Base-by-base conservation (phyloP, 441 rosid genomes). In the Gossypium aridum region DNA sequence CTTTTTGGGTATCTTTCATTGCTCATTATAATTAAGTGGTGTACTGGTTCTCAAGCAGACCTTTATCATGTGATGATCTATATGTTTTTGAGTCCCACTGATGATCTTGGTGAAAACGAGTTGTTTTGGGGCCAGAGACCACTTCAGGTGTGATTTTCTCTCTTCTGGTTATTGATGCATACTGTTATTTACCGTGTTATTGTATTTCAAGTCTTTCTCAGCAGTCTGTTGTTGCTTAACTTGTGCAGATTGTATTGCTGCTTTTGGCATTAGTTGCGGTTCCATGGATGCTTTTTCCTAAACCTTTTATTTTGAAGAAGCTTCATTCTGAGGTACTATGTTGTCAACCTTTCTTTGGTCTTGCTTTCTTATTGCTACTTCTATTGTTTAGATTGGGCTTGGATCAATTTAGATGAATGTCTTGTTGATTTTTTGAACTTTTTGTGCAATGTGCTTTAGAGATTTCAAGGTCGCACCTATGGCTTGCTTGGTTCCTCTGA, bases 211-310 rank as follows among this genome's bases (percentile, higher is more conserved):
- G 28, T 79, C 68, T 76, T 39, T 73, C 69, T 26, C 63, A 16
- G 16, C 65, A 34, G 70, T 73, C 55, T 54, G 45, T 71, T 75
- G 61, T 74, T 85, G 56, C 56, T 84, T 22, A 74, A 65, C 62
- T 78, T 76, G 77, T 79, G 86, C 97, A 96, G 99, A 91, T 96
- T 75, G 1, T 93, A 65, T 83, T 96, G 82, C 75, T 96, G 85
- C 91, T 96, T 78, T 75, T 84, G 86, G 99, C 97, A 4, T 3
- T 92, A 72, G 60, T 90, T 80, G 96, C 99, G 20, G 96, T 94
- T 65, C 99, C 99, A 20, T 96, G 98, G 98, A 96, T 96, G 99
- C 93, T 96, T 69, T 85, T 96, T 84, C 98, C 99, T 20, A 96
- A 96, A 82, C 98, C 99, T 59, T 91, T 96, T 78, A 89, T 96